Percentiles rank a stretch among this genome's conserved stretches.
phyloP scores from a whole-genome alignment of 257 asterid genomes.

The Solanum pimpinellifolium region DNA sequence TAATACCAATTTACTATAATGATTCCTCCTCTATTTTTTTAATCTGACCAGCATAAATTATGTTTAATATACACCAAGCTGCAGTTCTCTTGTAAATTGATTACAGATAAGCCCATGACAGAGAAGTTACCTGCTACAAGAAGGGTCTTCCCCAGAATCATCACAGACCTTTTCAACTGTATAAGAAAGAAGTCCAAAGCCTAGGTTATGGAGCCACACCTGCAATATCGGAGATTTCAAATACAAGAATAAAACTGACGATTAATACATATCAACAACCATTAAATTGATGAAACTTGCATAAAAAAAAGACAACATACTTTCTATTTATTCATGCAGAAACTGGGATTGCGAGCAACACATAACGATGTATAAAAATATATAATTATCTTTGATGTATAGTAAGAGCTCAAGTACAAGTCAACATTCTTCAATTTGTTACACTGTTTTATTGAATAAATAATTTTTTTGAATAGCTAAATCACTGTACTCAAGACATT shows the following conservation, averaged over 20 bases:
- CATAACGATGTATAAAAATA: background rate
- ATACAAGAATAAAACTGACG: background rate
- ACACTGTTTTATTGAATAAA: background rate
- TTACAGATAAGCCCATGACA: background rate
- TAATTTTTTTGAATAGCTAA: background rate
- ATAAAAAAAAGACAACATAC: background rate
- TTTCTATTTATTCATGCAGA: background rate
- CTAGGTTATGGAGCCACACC: slow-evolving; percentile 69
- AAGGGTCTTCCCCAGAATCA: slow-evolving; percentile 93
- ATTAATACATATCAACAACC: background rate
- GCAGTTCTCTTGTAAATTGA: background rate
- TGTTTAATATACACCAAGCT: background rate
- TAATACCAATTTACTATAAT: background rate
- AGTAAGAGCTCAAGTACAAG: background rate
- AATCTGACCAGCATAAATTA: background rate
- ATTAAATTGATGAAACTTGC: background rate
- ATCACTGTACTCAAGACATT: background rate
- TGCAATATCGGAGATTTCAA: slow-evolving; percentile 9
- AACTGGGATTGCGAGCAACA: background rate
- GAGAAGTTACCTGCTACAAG: slow-evolving; percentile 75
- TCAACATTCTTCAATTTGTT: background rate
- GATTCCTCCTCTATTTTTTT: background rate
- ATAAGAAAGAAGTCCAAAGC: slow-evolving; percentile 46
- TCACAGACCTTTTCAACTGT: slow-evolving; percentile 70
- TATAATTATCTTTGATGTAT: background rate